Evolutionary conservation across 2,329 filamentous ascomycete genomes (phyloP).

Genomic region (Penicillium sclerotiorum): DNA sequence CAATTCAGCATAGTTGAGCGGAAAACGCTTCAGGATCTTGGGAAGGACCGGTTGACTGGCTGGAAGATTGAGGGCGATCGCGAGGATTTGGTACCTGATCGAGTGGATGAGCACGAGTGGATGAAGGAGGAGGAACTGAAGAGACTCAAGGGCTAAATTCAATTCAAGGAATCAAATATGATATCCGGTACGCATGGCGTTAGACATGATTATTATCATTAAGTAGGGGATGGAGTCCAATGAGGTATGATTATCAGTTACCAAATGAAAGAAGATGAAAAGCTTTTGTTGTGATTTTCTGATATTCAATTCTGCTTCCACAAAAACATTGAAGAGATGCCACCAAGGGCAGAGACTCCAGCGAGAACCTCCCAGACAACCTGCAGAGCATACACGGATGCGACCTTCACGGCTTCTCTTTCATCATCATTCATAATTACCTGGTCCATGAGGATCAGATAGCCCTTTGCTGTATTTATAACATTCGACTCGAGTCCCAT

Average conservation of each 20-base stretch:
- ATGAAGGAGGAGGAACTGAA: conserved; percentile 39
- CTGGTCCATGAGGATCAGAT: conserved; percentile 18
- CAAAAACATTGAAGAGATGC: conserved; percentile 22
- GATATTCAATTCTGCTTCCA: conserved; percentile 17
- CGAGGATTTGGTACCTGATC: conserved; percentile 50
- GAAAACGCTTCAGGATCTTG: conserved; percentile 55
- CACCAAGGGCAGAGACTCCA: conserved; percentile 29
- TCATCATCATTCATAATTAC: conserved; percentile 16
- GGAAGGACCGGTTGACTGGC: conserved; percentile 47
- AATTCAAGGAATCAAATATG: too few species aligned
- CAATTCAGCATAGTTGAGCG: conserved; percentile 55
- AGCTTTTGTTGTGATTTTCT: too few species aligned
- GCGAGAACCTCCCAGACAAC: conserved; percentile 32
- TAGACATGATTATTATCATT: too few species aligned
- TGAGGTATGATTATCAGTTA: too few species aligned
- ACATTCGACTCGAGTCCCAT: conserved; percentile 13
- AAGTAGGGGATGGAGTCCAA: too few species aligned
- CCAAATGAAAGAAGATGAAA: too few species aligned
- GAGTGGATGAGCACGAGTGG: conserved; percentile 46
- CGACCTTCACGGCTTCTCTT: conserved; percentile 15
- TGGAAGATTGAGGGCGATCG: conserved; percentile 54
- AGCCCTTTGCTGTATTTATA: conserved; percentile 17
- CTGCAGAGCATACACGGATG: conserved; percentile 25
- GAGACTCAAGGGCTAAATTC: conserved; percentile 39
- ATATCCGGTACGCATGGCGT: too few species aligned